Percentiles rank a stretch among this genome's conserved stretches.
Conservation (phyloP, 306 rosid species). For the Hippophae rhamnoides region DNA sequence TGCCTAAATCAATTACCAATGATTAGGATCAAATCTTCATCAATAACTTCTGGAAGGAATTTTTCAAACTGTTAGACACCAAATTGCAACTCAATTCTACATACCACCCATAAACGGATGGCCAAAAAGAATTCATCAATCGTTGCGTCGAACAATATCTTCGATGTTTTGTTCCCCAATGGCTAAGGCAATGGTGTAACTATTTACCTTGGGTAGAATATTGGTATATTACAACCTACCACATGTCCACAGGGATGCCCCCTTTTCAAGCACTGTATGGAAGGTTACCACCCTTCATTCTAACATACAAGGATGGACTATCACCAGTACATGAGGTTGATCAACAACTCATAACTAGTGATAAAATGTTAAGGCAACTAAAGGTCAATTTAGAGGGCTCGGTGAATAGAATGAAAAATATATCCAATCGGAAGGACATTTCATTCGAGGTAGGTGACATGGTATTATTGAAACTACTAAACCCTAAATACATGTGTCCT, state of each 20-base stretch:
- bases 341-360: no score
- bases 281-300: neutral
- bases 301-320: no score
- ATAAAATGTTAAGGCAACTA: no score
- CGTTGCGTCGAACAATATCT: neutral
- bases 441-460: neutral
- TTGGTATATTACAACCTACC: no score
- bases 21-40: neutral
- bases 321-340: neutral
- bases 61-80: no score
- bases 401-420: neutral
- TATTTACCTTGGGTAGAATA: neutral
- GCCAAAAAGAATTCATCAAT: neutral
- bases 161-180: neutral
- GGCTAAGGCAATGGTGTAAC: neutral
- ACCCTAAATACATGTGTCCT: no score
- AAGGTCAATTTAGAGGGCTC: neutral
- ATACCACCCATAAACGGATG: neutral
- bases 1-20: neutral
- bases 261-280: neutral
- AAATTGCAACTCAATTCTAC: neutral
- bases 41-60: neutral
- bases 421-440: neutral
- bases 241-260: no score
- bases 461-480: neutral